Base-by-base conservation (phyloP, 306 rosid species). In the Canavalia ensiformis region DNA sequence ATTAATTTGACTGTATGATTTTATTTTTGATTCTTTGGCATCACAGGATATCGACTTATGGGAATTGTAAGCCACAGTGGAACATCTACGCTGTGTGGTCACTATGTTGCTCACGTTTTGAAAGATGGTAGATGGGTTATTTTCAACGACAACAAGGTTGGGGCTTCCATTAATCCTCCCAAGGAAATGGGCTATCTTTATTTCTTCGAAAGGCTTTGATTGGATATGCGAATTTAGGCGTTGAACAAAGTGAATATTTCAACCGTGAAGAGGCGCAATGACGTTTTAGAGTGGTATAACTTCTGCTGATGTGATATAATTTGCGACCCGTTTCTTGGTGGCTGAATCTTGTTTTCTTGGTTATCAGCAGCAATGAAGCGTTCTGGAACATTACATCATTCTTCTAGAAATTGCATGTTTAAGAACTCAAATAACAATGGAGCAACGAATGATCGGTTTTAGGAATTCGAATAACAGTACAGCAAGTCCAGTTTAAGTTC, bases 181-280 rank as follows among this genome's bases (percentile, higher is more conserved):
- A 95, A 95, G 87, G 99, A 95, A 83, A 95, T 95, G 99, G 99
- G 99, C 13, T 95, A 95, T 76, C 76, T 95, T 1, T 95, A 95
- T 81, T 95, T 93, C 91, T 95, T 93, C 41, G 99, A 89, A 83
- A 88, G 99, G 84, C 79, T 92, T 78, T 89, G 84, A 87, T 68
- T 76, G 28, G 59, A 69, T 70, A 25, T 57, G n/a, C 29, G 13
- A 31, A 39, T 25, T 34, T 39, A 18, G 5, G 35, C 29, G 7
- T 73, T 41, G 81, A 78, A 66, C 63, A 50, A 55, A 45, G 59
- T 49, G 67, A 45, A 80, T 11, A 39, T 9, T 74, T 68, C 62
- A 56, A 55, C 50, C 25, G 9, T 71, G 9, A n/a, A 44, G 85
- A 60, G 58, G 37, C 68, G 2, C 78, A 33, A 55, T 18, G 25